Evolutionary conservation across 2,329 filamentous ascomycete species (phyloP).

Genomic region (Ophiosphaerella herpotricha): DNA sequence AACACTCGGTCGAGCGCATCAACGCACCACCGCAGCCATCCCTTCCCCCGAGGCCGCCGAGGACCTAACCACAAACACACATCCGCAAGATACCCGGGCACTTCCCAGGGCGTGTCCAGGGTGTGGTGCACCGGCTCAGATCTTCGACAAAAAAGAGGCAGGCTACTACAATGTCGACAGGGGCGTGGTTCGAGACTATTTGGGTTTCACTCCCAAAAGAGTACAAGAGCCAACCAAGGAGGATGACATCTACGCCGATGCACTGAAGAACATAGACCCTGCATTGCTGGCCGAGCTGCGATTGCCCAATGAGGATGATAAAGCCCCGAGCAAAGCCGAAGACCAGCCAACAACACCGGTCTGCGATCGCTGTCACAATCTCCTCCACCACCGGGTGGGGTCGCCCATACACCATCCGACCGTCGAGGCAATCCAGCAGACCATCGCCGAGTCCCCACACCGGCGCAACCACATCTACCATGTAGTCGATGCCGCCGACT

Average conservation of each 20-base stretch:
- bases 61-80: neutral
- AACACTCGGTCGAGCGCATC: slow-evolving; percentile 21
- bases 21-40: slow-evolving; percentile 17
- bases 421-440: slow-evolving; percentile 78
- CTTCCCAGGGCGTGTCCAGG: slow-evolving; percentile 64
- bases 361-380: slow-evolving; percentile 85
- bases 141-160: slow-evolving; percentile 57
- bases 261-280: slow-evolving; percentile 37
- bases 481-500: slow-evolving; percentile 91
- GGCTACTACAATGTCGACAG: slow-evolving; percentile 61
- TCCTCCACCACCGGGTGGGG: slow-evolving; percentile 75
- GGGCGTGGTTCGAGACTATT: slow-evolving; percentile 51
- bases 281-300: slow-evolving; percentile 37
- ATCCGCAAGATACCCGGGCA: slow-evolving; percentile 3
- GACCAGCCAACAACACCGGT: slow-evolving; percentile 55
- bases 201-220: slow-evolving; percentile 32
- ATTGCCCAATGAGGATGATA: slow-evolving; percentile 23
- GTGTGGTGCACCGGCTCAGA: slow-evolving; percentile 66
- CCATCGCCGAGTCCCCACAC: slow-evolving; percentile 85
- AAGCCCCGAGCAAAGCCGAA: slow-evolving; percentile 12
- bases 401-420: slow-evolving; percentile 78
- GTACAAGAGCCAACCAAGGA: slow-evolving; percentile 30
- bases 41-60: slow-evolving; percentile 10
- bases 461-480: slow-evolving; percentile 95
- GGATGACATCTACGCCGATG: slow-evolving; percentile 45